Base-by-base conservation (phyloP, 1,284 basidiomycete genomes). In the Austropuccinia psidii region DNA sequence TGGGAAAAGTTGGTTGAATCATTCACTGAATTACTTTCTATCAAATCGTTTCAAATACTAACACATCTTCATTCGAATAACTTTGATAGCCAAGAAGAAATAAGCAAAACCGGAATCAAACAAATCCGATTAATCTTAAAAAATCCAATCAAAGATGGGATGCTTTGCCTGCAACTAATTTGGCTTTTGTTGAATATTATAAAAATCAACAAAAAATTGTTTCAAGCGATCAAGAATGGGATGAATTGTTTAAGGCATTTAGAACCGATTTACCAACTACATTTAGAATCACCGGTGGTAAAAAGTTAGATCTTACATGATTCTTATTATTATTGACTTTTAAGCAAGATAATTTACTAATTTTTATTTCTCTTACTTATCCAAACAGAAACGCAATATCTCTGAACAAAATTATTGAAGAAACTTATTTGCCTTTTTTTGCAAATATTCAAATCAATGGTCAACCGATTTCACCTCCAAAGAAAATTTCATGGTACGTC, bases 201-300 rank as follows among this genome's bases (percentile, higher is more conserved):
- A 70, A 70, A 60, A 49, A 55, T 33, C 68, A 70, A 61, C 54
- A 58, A 21, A 47, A 65, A 31, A 70, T 70, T 60, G 43, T 58
- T 49, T 35, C 41, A 47, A 60, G 43, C 35, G 68, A 70, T 15
- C 41, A 70, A 60, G 68, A 70, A 50, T 70, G 68, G 68, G 43
- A 70, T 58, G 37, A 70, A 58, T 37, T 70, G 19, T 70, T 70
- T 60, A 49, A 24, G 21, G 31, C 55, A n/a, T 60, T 70, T 35
- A 55, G 68, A 35, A 70, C 68, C 24, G 68, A 70, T 43, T 83
- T 98, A 39, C 96, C 96, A 0, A 95, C 92, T 0, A 97, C 95
- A 0, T 98, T 98, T 82, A 86, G 96, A 52, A 89, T 99, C 27
- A 90, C 93, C 0, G 90, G 91, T 0, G 91, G 88, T 76, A 85